Conservation (phyloP, 2,329 filamentous ascomycete species). For the Fusarium fujikuroi region DNA sequence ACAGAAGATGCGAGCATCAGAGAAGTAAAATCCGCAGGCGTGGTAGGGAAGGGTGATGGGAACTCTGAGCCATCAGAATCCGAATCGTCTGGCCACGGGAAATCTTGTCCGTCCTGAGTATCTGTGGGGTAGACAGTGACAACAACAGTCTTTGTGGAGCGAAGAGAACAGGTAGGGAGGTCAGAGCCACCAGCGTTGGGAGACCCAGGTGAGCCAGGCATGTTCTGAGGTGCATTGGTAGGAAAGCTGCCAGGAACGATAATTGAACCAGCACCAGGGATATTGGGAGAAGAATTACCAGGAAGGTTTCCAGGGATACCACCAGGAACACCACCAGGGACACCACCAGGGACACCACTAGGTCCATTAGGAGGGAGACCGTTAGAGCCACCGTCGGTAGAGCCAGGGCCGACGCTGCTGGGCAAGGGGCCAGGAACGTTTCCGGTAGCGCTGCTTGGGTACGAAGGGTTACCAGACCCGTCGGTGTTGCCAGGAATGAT, state of each 20-base stretch:
- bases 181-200: constrained; percentile 15
- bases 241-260: constrained; percentile 22
- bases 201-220: constrained; percentile 7
- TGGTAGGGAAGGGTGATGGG: constrained; percentile 45
- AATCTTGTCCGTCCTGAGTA: constrained; percentile 38
- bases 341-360: constrained; percentile 10
- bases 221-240: constrained; percentile 12
- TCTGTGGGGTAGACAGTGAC: constrained; percentile 57
- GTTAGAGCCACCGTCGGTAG: constrained; percentile 20
- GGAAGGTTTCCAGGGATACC: constrained; percentile 12
- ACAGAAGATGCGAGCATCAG: constrained; percentile 30
- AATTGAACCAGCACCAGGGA: constrained; percentile 28
- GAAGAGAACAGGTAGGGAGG: constrained; percentile 53
- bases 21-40: constrained; percentile 37
- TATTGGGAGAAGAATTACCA: constrained; percentile 3
- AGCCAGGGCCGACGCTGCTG: constrained; percentile 10
- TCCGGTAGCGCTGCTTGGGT: constrained; percentile 22
- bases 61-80: constrained; percentile 34
- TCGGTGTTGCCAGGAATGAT: constrained; percentile 24
- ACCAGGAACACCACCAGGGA: constrained; percentile 7
- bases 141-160: constrained; percentile 58
- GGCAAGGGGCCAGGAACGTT: constrained; percentile 32
- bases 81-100: constrained; percentile 25
- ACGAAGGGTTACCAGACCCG: constrained; percentile 23
- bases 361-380: constrained; percentile 20